These are phyloP conservation scores for Aspergillus brunneoviolaceus DNA, from an alignment of 2,329 filamentous ascomycete species.

Conservation along the genomic window DNA sequence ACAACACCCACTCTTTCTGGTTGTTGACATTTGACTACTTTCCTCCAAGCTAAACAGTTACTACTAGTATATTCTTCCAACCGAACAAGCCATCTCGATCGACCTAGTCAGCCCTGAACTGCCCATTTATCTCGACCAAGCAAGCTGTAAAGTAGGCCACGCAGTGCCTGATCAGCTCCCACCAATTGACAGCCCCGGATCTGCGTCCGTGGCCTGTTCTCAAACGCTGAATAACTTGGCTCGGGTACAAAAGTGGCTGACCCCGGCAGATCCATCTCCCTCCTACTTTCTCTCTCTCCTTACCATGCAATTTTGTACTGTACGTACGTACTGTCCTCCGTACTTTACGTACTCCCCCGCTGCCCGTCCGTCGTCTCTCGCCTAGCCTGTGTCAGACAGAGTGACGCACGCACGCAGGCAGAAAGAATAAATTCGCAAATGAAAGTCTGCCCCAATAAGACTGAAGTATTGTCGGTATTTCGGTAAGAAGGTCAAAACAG, in stretches of 20 bases:
- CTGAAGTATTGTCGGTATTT: neutral
- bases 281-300: neutral
- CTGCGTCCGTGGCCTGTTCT: slow-evolving; percentile 21
- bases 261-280: slow-evolving; percentile 14
- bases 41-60: too few species aligned
- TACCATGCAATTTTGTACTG: neutral
- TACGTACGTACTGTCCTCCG: neutral
- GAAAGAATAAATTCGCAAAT: neutral
- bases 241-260: slow-evolving; percentile 17
- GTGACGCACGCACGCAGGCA: slow-evolving; percentile 11
- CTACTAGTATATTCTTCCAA: too few species aligned
- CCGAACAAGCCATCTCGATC: too few species aligned
- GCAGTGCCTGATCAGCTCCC: slow-evolving; percentile 3
- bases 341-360: neutral
- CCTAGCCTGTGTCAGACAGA: slow-evolving; percentile 9
- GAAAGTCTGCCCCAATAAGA: neutral
- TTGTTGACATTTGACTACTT: too few species aligned
- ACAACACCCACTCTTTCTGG: too few species aligned
- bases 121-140: too few species aligned
- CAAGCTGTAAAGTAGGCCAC: neutral
- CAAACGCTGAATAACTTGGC: slow-evolving; percentile 19
- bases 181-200: slow-evolving; percentile 18
- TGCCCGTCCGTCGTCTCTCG: slow-evolving; percentile 4
- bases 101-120: too few species aligned
- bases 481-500: neutral